These are phyloP conservation scores for Lithohypha guttulata DNA, from an alignment of 2,329 filamentous ascomycete genomes.

Conservation along the genomic window DNA sequence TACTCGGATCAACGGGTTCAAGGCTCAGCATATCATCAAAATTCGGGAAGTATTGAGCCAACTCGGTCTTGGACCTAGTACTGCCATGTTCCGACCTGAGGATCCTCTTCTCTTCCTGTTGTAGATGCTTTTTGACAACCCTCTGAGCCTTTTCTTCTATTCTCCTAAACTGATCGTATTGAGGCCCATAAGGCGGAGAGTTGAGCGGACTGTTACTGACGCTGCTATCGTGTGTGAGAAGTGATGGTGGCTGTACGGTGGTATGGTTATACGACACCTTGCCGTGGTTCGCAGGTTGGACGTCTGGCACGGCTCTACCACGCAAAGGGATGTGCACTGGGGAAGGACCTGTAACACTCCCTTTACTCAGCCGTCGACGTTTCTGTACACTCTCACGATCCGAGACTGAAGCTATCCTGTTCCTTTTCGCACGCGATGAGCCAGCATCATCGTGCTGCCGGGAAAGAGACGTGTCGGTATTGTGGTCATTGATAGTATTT, in stretches of 20 bases:
- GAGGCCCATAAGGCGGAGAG: conserved; percentile 17
- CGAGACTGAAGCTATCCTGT: conserved; percentile 6
- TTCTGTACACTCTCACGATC: conserved; percentile 16
- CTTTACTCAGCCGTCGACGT: conserved; percentile 16
- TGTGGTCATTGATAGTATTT: conserved; percentile 11
- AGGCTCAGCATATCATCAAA: conserved; percentile 92
- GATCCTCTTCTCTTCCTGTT: conserved; percentile 54
- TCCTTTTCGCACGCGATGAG: conserved; percentile 6
- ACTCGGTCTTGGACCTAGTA: conserved; percentile 77
- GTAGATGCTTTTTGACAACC: conserved; percentile 12
- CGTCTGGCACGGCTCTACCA: conserved; percentile 13
- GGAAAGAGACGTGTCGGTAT: too few relatives aligned
- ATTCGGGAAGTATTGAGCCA: conserved; percentile 81
- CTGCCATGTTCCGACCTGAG: conserved; percentile 75
- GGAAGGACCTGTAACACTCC: conserved; percentile 7
- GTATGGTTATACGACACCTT: conserved; percentile 6
- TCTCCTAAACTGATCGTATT: conserved; percentile 22
- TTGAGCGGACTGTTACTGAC: conserved; percentile 12
- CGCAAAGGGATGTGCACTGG: conserved; percentile 21
- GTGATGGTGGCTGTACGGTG: conserved; percentile 3
- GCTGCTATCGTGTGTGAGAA: conserved; percentile 7
- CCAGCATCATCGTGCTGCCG: conserved; percentile 6
- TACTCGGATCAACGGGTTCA: conserved; percentile 67
- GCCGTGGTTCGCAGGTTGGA: not conserved
- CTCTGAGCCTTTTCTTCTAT: conserved; percentile 21